Base-by-base conservation (phyloP, 345 rosid genomes). In the Aegle marmelos region DNA sequence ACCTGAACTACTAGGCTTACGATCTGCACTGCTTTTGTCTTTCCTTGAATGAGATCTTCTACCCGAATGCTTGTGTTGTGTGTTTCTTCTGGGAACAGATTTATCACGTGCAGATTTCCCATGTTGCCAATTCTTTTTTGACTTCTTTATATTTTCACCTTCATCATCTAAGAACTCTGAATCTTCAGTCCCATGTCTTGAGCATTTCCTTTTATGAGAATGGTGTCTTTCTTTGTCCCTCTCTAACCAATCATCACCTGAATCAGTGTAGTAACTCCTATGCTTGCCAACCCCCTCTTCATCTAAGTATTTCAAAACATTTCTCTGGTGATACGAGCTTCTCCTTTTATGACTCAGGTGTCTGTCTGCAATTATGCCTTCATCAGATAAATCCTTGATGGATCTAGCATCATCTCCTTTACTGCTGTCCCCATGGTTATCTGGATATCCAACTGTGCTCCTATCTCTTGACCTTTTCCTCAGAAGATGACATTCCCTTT, bases 381-480 rank as follows among this genome's bases (percentile, higher is more conserved):
- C 69, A 45, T 80, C 71, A 8, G 74, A 78, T 31, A 60, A 60
- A 36, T 82, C 83, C 70, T 66, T 24, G 60, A 58, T 62, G 64
- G 67, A 48, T 74, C 24, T 80, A 74, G 48, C 19, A 50, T 41
- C 68, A 39, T 24, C 67, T 76, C 81, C 73, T 60, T 63, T 75
- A 70, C 76, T 79, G 17, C 10, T 1, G 41, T 76, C 68, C 56
- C 73, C 75, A 53, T 30, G 27, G 65, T 83, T 81, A 75, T 82
- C 83, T 24, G 39, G 37, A 68, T 85, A 78, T 36, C 77, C 68
- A 60, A 72, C 75, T 48, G 62, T 80, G 59, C 76, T 48, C 66
- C 56, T 3, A 72, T 70, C 78, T 77, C 81, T 85, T 62, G 88
- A 82, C 4, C 86, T 83, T 75, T 33, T 79, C 59, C 9, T 34